Evolutionary conservation across 2,329 filamentous ascomycete genomes (phyloP).

Genomic region (Plenodomus biglobosus): DNA sequence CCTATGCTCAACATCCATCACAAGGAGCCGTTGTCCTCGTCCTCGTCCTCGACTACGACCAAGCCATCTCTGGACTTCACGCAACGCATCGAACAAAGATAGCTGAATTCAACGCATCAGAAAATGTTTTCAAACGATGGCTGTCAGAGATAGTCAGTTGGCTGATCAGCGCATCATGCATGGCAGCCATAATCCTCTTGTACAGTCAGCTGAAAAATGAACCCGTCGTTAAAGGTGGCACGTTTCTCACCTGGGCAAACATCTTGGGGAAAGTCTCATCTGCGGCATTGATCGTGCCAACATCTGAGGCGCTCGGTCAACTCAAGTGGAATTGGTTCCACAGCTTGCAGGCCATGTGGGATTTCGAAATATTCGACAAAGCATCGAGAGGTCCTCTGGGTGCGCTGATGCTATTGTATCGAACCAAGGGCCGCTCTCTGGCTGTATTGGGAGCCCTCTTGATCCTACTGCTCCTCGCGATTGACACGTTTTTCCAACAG

Average conservation of each 20-base stretch:
- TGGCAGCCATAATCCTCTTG: constrained; percentile 9
- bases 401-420: constrained; percentile 11
- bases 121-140: constrained; percentile 28
- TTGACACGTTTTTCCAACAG: constrained; percentile 37
- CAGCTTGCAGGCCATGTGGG: constrained; percentile 23
- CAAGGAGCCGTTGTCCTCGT: too few relatives aligned
- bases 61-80: constrained; percentile 15
- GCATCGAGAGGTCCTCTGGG: constrained; percentile 18
- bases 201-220: constrained; percentile 2
- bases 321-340: constrained; percentile 33
- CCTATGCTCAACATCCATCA: too few relatives aligned
- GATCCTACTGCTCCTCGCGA: constrained; percentile 9
- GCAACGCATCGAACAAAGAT: constrained; percentile 26
- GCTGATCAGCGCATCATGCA: constrained; percentile 14
- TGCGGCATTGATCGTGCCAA: constrained; percentile 24
- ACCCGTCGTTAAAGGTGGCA: not conserved
- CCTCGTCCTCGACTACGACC: too few relatives aligned
- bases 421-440: constrained; percentile 16
- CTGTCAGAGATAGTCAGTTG: constrained; percentile 26
- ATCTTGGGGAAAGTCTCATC: constrained; percentile 19
- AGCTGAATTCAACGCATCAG: constrained; percentile 21
- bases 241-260: constrained; percentile 11
- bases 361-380: constrained; percentile 39
- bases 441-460: constrained; percentile 11
- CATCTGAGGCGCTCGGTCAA: constrained; percentile 29